These are phyloP conservation scores for Fusarium pseudocircinatum DNA, from an alignment of 2,329 filamentous ascomycete species.

Conservation along the genomic window DNA sequence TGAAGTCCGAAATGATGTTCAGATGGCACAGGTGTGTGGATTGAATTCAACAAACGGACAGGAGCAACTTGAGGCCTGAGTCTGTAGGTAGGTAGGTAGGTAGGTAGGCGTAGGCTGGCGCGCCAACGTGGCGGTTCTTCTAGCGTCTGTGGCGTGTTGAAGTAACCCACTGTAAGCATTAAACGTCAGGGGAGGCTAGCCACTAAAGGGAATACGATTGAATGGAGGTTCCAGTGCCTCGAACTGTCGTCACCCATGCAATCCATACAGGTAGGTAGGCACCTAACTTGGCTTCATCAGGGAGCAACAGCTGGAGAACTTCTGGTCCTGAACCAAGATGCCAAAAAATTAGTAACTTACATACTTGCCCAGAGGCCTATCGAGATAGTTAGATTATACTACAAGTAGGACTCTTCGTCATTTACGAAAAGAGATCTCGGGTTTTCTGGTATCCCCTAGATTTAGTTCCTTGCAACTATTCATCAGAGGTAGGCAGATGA, in stretches of 20 bases:
- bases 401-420: neutral
- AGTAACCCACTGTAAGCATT: slow-evolving; percentile 28
- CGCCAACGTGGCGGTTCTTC: slow-evolving; percentile 40
- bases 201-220: neutral
- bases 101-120: slow-evolving; percentile 6
- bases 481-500: neutral
- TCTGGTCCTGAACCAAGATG: neutral
- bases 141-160: slow-evolving; percentile 37
- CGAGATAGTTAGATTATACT: neutral
- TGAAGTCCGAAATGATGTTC: slow-evolving; percentile 28
- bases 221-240: neutral
- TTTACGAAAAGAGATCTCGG: neutral
- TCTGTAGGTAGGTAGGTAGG: slow-evolving; percentile 1
- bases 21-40: slow-evolving; percentile 7
- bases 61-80: slow-evolving; percentile 11
- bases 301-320: neutral
- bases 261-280: neutral
- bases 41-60: slow-evolving; percentile 28
- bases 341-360: neutral
- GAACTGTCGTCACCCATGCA: neutral
- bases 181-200: neutral
- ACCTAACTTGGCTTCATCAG: neutral
- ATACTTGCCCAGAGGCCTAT: neutral
- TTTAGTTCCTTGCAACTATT: neutral
- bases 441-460: neutral